These are phyloP conservation scores for Aspergillus sp. DNA, from an alignment of 2,329 filamentous ascomycete species.

Conservation along the genomic window DNA sequence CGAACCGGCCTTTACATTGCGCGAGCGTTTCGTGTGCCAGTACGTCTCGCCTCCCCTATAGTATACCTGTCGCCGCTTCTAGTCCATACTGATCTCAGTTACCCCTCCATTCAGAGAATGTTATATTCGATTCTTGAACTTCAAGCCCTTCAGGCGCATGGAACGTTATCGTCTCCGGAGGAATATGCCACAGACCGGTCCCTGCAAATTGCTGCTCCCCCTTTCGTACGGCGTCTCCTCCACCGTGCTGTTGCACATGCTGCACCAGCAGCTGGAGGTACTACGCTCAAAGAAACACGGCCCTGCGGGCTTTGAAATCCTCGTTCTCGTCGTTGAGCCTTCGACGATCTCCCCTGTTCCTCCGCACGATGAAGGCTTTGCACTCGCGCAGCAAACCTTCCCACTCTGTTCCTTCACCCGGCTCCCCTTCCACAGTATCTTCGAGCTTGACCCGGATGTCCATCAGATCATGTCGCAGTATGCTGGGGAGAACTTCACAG, in stretches of 20 bases:
- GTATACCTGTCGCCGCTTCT: background rate
- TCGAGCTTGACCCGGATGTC: slow-evolving; percentile 46
- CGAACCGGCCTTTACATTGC: slow-evolving; percentile 56
- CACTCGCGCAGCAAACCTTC: slow-evolving; percentile 59
- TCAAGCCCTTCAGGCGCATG: slow-evolving; percentile 79
- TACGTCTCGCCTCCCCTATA: slow-evolving; percentile 33
- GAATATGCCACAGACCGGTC: slow-evolving; percentile 40
- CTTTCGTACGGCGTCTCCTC: slow-evolving; percentile 84
- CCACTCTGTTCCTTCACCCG: slow-evolving; percentile 65
- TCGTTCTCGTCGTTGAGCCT: slow-evolving; percentile 46
- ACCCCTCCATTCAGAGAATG: slow-evolving; percentile 58
- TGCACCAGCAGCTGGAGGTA: slow-evolving; percentile 68
- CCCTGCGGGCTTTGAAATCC: slow-evolving; percentile 67
- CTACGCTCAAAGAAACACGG: slow-evolving; percentile 64
- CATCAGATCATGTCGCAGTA: slow-evolving; percentile 36
- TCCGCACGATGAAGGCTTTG: slow-evolving; percentile 37
- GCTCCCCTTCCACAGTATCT: slow-evolving; percentile 65
- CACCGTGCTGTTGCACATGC: slow-evolving; percentile 70
- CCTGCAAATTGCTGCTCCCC: slow-evolving; percentile 68
- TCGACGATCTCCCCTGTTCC: slow-evolving; percentile 28
- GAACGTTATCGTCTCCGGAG: slow-evolving; percentile 60
- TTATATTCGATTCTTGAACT: slow-evolving; percentile 74
- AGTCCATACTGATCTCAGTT: background rate
- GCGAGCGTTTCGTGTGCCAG: slow-evolving; percentile 63
- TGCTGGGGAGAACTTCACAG: slow-evolving; percentile 27